phyloP scores from a whole-genome alignment of 2,329 filamentous ascomycete species.

The Camillea tinctor region DNA sequence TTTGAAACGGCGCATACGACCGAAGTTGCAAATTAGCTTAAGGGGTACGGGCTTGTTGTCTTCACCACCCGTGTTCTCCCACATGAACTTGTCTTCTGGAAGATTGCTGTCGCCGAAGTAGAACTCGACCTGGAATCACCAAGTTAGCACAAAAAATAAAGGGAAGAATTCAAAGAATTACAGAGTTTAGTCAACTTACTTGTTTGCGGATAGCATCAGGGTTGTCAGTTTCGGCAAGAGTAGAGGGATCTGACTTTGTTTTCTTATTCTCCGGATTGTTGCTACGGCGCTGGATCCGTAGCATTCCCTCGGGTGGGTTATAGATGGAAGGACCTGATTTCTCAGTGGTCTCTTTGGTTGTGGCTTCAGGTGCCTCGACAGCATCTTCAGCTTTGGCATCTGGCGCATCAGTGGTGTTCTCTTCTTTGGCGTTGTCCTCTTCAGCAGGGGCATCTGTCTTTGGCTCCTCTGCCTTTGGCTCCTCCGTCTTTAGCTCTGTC shows the following conservation, averaged over 20 bases:
- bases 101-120: constrained; percentile 58
- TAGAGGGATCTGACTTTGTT: constrained; percentile 68
- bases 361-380: constrained; percentile 23
- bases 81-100: constrained; percentile 83
- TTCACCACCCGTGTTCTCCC: constrained; percentile 71
- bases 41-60: constrained; percentile 81
- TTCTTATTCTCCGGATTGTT: constrained; percentile 51
- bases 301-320: constrained; percentile 33
- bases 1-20: constrained; percentile 94
- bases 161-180: no score
- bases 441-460: constrained; percentile 27
- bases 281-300: constrained; percentile 44
- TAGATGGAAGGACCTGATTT: constrained; percentile 6
- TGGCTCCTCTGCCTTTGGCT: not conserved
- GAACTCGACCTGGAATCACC: constrained; percentile 44
- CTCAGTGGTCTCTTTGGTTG: constrained; percentile 21
- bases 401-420: constrained; percentile 22
- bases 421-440: constrained; percentile 24
- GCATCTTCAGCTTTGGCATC: constrained; percentile 28
- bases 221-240: constrained; percentile 70
- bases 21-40: constrained; percentile 78
- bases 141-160: constrained; percentile 2
- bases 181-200: constrained; percentile 44
- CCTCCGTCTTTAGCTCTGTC: constrained; percentile 2
- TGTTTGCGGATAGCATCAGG: constrained; percentile 80